Evolutionary conservation across 2,329 filamentous ascomycete species (phyloP).

Genomic region (Alternaria gaisen): DNA sequence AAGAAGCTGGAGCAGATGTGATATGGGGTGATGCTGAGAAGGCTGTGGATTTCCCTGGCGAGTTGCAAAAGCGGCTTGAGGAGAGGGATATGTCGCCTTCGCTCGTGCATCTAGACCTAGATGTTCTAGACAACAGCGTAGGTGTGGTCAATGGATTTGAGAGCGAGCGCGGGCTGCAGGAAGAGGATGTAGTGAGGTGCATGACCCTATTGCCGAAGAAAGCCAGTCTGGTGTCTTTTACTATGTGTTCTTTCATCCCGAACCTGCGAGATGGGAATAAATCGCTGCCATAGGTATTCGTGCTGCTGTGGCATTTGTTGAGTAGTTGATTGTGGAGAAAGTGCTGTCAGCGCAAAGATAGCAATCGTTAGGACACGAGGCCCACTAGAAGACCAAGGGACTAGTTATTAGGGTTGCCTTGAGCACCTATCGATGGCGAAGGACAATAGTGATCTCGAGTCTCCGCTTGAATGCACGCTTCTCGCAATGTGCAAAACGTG

Average conservation of each 20-base stretch:
- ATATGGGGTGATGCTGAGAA: constrained; percentile 2
- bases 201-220: constrained; percentile 5
- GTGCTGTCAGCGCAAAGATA: not conserved
- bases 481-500: no score
- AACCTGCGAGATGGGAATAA: constrained; percentile 24
- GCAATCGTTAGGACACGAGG: no score
- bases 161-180: not conserved
- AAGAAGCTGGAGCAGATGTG: not conserved
- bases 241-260: constrained; percentile 26
- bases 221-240: constrained; percentile 16
- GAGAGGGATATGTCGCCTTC: not conserved
- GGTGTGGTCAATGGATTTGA: not conserved
- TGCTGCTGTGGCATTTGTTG: constrained; percentile 10
- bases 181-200: not conserved
- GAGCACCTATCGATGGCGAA: no score
- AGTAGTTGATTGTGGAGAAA: not conserved
- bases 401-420: no score
- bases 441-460: no score
- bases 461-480: no score
- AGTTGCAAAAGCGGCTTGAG: not conserved
- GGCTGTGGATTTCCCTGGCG: not conserved
- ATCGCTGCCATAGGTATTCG: constrained; percentile 20
- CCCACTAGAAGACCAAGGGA: no score
- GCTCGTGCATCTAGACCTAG: not conserved
- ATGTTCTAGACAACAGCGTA: not conserved